phyloP scores from a whole-genome alignment of 352 stramenopile species.

The Phytopythium chamaehyphon region DNA sequence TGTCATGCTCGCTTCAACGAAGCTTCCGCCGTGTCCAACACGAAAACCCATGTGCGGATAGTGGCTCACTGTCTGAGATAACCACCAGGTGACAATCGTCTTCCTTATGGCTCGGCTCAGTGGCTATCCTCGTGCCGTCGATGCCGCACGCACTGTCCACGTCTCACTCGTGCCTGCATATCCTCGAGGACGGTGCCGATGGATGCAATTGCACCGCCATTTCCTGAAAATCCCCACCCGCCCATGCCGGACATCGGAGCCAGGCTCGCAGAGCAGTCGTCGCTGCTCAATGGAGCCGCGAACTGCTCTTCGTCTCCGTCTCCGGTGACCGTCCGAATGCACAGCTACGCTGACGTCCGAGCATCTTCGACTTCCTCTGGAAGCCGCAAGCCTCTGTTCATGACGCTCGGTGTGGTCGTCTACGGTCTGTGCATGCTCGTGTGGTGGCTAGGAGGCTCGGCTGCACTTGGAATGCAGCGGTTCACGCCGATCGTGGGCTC shows the following conservation, averaged over 20 bases:
- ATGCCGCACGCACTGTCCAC: not conserved
- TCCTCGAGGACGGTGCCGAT: not conserved
- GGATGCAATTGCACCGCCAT: not conserved
- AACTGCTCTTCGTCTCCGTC: conserved; percentile 1
- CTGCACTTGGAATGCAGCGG: not conserved
- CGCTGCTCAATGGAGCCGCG: not conserved
- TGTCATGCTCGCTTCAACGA: too few relatives aligned
- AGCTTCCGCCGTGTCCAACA: not conserved
- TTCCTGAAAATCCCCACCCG: not conserved
- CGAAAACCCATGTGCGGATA: not conserved
- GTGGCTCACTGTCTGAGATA: not conserved
- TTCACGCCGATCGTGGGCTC: conserved; percentile 1
- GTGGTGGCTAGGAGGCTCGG: conserved; percentile 2
- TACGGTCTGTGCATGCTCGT: not conserved
- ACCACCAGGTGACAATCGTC: not conserved
- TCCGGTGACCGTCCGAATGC: not conserved
- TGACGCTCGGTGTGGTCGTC: not conserved
- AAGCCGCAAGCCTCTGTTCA: conserved; percentile 1
- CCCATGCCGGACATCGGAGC: not conserved
- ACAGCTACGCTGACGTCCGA: not conserved
- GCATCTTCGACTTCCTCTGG: not conserved
- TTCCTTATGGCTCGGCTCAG: not conserved
- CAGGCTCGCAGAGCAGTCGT: not conserved
- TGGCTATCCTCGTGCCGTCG: not conserved
- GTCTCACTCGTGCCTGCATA: too few relatives aligned